Evolutionary conservation across 768 basidiomycete species (phyloP).

Genomic region (Leccinum broughii): DNA sequence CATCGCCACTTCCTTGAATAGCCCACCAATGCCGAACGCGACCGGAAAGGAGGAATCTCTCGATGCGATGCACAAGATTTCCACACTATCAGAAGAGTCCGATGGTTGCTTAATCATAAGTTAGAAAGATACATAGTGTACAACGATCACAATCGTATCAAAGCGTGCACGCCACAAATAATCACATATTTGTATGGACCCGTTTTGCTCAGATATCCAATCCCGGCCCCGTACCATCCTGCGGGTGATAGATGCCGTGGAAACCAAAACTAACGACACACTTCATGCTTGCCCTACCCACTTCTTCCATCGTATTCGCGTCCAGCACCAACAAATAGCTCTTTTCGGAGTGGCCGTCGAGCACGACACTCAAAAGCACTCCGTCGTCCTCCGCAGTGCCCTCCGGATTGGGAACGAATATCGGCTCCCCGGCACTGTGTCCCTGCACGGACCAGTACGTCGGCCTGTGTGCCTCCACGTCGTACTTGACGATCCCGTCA

Average conservation of each 20-base stretch:
- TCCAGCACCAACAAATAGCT: constrained; percentile 40
- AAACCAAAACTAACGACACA: constrained; percentile 37
- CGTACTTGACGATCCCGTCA: constrained; percentile 39
- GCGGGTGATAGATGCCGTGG: constrained; percentile 32
- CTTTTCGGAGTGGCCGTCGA: constrained; percentile 32
- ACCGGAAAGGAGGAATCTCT: neutral
- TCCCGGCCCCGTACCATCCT: constrained; percentile 11
- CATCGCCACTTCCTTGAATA: no score
- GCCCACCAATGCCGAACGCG: neutral
- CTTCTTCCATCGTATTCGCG: constrained; percentile 36
- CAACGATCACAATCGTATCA: neutral
- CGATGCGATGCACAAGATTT: neutral
- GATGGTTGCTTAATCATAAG: neutral
- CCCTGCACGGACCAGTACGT: constrained; percentile 31
- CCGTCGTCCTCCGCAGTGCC: constrained; percentile 37
- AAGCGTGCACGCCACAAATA: neutral
- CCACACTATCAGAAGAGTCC: neutral
- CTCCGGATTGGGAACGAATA: constrained; percentile 36
- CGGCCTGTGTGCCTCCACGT: constrained; percentile 25
- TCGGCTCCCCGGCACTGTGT: constrained; percentile 38
- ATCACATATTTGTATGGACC: neutral
- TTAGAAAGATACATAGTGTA: constrained; percentile 1
- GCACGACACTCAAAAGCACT: constrained; percentile 38
- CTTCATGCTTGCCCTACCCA: constrained; percentile 38
- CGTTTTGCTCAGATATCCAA: constrained; percentile 21